These are phyloP conservation scores for Oryza glumipatula DNA, from an alignment of 176 grass and related monocot species.

Conservation along the genomic window DNA sequence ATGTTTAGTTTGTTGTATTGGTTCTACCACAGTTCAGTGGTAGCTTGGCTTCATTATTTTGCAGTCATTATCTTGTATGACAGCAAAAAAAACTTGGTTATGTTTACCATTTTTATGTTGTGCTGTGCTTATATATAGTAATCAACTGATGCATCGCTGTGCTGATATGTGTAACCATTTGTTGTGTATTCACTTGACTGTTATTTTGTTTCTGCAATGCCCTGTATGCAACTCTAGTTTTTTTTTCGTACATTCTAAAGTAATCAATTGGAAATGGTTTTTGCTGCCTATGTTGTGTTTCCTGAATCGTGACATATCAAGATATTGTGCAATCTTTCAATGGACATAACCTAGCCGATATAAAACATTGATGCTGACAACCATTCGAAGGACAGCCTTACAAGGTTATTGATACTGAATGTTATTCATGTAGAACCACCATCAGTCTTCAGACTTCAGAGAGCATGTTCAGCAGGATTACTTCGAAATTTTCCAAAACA, in stretches of 20 bases:
- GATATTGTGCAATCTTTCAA: not conserved
- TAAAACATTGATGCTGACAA: too few species aligned
- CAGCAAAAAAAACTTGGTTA: conserved; percentile 21
- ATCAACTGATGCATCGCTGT: not conserved
- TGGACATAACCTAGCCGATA: too few species aligned
- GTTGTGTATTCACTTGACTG: too few species aligned
- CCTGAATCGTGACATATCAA: not conserved
- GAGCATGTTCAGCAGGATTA: not conserved
- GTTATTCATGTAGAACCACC: not conserved
- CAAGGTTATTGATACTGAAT: too few species aligned
- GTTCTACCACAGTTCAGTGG: not conserved
- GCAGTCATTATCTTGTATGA: conserved; percentile 42
- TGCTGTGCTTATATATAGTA: not conserved
- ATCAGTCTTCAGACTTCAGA: not conserved
- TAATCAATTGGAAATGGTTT: not conserved
- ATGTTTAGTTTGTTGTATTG: conserved; percentile 30
- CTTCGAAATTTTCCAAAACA: not conserved
- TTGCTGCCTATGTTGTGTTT: not conserved
- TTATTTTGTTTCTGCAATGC: too few species aligned
- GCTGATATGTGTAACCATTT: not conserved
- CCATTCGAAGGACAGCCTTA: too few species aligned
- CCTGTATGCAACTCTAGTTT: not conserved
- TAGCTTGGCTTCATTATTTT: conserved; percentile 13
- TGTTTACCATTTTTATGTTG: conserved; percentile 12
- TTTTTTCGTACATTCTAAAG: not conserved